Conservation (phyloP, 768 basidiomycete genomes). For the Tremella mesenterica region DNA sequence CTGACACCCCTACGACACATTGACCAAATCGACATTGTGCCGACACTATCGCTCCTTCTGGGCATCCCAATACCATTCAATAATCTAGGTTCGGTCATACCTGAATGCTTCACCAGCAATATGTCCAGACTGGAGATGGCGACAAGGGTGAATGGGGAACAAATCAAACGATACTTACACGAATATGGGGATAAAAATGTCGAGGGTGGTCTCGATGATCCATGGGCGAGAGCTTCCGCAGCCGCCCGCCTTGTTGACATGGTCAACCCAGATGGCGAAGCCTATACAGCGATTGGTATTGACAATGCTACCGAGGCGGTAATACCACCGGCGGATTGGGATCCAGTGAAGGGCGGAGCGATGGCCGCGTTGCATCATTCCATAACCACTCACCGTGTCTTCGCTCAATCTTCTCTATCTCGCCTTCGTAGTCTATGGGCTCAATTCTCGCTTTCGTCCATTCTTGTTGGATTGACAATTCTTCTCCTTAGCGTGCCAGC, state of each 20-base stretch:
- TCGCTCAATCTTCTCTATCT: conserved; percentile 56
- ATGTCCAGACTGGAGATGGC: conserved; percentile 51
- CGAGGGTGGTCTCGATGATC: conserved; percentile 52
- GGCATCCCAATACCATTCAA: conserved; percentile 93
- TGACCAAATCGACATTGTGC: conserved; percentile 89
- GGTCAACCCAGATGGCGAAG: not conserved
- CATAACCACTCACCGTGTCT: conserved; percentile 46
- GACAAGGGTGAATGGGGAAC: conserved; percentile 60
- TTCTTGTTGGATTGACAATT: conserved; percentile 61
- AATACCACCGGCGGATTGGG: too few relatives aligned
- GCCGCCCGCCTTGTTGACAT: conserved; percentile 6
- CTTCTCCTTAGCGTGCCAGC: conserved; percentile 55
- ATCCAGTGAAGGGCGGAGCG: conserved; percentile 1
- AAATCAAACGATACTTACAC: conserved; percentile 67
- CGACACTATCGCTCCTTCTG: conserved; percentile 76
- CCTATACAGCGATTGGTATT: not conserved
- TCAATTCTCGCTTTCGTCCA: conserved; percentile 73
- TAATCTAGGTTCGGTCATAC: conserved; percentile 83
- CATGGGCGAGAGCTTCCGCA: conserved; percentile 47
- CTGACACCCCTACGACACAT: conserved; percentile 53
- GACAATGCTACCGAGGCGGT: not conserved
- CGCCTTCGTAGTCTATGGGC: conserved; percentile 86
- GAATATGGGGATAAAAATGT: conserved; percentile 67
- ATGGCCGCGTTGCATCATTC: conserved; percentile 12
- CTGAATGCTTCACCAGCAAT: conserved; percentile 62